A percentile compares a stretch with the other conserved stretches of the same genome.
Conservation (phyloP, 2,329 filamentous ascomycete genomes). For the Cylindrodendrum hubeiense region DNA sequence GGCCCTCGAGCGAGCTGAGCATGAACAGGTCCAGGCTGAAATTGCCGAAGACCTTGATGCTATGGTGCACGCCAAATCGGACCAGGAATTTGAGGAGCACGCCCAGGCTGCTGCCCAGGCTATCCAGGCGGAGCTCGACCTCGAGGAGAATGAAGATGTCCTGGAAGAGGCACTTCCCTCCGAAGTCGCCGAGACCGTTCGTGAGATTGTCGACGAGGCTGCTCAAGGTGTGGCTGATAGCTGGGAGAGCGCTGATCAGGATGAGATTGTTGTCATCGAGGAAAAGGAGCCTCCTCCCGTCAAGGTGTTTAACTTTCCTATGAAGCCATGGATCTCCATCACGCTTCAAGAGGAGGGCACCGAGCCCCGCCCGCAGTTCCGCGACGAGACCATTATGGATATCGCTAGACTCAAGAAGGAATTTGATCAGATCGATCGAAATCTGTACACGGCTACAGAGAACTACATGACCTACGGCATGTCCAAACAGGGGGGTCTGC, state of each 20-base stretch:
- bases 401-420: constrained; percentile 97
- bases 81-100: constrained; percentile 66
- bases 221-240: constrained; percentile 79
- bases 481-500: constrained; percentile 91
- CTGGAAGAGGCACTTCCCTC: constrained; percentile 61
- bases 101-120: constrained; percentile 59
- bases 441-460: constrained; percentile 88
- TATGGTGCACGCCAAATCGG: constrained; percentile 63
- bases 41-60: constrained; percentile 61
- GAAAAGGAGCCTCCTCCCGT: constrained; percentile 75
- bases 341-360: constrained; percentile 72
- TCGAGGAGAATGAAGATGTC: constrained; percentile 63
- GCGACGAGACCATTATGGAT: constrained; percentile 86
- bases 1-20: constrained; percentile 69
- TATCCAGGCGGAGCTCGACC: constrained; percentile 67
- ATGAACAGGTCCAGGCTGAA: constrained; percentile 61
- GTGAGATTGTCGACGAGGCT: constrained; percentile 58
- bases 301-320: constrained; percentile 93
- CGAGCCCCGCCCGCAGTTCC: constrained; percentile 73
- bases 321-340: constrained; percentile 96
- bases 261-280: constrained; percentile 74
- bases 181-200: constrained; percentile 55
- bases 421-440: constrained; percentile 96
- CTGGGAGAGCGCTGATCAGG: constrained; percentile 90
- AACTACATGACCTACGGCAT: constrained; percentile 95